These are phyloP conservation scores for Saccharomycopsis crataegensis DNA, from an alignment of 1,139 yeast genomes.

Conservation along the genomic window DNA sequence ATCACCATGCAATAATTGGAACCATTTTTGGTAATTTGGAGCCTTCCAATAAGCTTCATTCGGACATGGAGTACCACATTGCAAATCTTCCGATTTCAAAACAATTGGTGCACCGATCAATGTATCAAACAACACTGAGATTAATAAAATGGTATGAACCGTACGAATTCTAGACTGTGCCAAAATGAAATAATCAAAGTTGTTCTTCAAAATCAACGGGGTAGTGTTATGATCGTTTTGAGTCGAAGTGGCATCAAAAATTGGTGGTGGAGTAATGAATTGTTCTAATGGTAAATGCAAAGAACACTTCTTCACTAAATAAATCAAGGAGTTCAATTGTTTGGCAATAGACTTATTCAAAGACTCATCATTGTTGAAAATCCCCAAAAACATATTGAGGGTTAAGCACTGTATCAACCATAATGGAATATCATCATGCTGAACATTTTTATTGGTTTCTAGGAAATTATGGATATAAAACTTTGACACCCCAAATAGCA, in stretches of 20 bases:
- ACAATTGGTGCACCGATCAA: constrained; percentile 57
- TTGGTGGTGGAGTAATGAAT: constrained; percentile 51
- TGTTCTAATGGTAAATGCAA: constrained; percentile 65
- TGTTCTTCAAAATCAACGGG: constrained; percentile 37
- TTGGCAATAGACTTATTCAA: constrained; percentile 63
- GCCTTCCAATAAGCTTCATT: constrained; percentile 67
- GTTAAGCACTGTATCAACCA: constrained; percentile 87
- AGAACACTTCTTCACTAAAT: constrained; percentile 69
- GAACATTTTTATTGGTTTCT: constrained; percentile 50
- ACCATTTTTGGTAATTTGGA: constrained; percentile 54
- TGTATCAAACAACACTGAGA: constrained; percentile 64
- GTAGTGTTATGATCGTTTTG: constrained; percentile 24
- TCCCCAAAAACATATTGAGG: constrained; percentile 72
- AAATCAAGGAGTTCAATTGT: constrained; percentile 71
- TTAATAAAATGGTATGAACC: constrained; percentile 66
- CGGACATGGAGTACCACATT: constrained; percentile 70
- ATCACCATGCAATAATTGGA: constrained; percentile 29
- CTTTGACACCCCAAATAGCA: constrained; percentile 72
- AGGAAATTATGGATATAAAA: constrained; percentile 69
- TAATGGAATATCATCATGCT: constrained; percentile 62
- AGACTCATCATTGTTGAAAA: constrained; percentile 68
- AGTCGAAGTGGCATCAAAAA: constrained; percentile 24
- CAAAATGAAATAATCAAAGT: constrained; percentile 67
- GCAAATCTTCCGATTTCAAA: constrained; percentile 49
- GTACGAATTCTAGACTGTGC: constrained; percentile 86